Conservation (phyloP, 208 protist genomes). For the Porcisia deanei region DNA sequence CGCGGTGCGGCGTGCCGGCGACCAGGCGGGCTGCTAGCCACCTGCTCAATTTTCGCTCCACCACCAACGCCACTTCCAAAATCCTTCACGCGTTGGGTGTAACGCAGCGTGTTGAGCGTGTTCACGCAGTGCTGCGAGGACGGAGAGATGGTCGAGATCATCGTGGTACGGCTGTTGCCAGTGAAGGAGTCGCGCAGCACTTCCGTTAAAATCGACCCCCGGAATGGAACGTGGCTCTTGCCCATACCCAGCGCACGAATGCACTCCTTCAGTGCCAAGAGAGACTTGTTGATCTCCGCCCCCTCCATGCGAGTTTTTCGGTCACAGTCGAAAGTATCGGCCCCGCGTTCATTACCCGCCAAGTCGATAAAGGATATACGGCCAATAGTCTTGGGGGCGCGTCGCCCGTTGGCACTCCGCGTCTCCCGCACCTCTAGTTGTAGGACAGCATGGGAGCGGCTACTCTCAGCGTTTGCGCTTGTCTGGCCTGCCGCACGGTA, state of each 20-base stretch:
- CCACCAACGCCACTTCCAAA: conserved; percentile 56
- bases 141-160: conserved; percentile 97
- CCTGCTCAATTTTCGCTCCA: conserved; percentile 53
- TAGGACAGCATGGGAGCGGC: conserved; percentile 92
- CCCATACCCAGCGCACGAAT: conserved; percentile 96
- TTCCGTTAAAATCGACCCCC: conserved; percentile 97
- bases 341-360: conserved; percentile 97
- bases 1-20: conserved; percentile 20
- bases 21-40: conserved; percentile 24
- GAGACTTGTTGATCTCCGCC: conserved; percentile 99
- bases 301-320: conserved; percentile 96
- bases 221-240: conserved; percentile 97
- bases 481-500: conserved; percentile 90
- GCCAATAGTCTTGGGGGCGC: conserved; percentile 74
- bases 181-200: conserved; percentile 97
- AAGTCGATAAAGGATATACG: conserved; percentile 99
- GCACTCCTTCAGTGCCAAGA: conserved; percentile 99
- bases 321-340: conserved; percentile 95
- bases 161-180: conserved; percentile 96
- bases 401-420: conserved; percentile 23
- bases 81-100: conserved; percentile 97
- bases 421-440: conserved; percentile 79
- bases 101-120: conserved; percentile 98
- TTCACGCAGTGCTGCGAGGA: conserved; percentile 92
- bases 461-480: conserved; percentile 92